These are phyloP conservation scores for Ilex asprella DNA, from an alignment of 257 asterid genomes.

Conservation along the genomic window DNA sequence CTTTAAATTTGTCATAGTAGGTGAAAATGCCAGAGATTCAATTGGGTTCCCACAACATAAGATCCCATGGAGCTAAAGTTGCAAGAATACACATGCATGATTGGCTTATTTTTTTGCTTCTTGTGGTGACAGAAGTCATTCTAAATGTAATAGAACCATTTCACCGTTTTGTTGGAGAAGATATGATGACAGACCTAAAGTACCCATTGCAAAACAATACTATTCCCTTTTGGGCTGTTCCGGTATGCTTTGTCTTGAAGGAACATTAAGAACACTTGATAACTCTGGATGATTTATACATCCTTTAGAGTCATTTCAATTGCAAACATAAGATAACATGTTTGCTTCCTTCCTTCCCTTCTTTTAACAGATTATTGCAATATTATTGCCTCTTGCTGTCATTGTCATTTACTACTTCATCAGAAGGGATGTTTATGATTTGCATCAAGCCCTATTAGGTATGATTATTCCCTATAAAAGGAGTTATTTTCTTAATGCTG, in stretches of 20 bases:
- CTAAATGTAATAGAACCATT: slow-evolving; percentile 85
- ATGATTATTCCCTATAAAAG: slow-evolving; percentile 20
- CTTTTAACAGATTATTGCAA: slow-evolving; percentile 58
- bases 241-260: slow-evolving; percentile 40
- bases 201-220: slow-evolving; percentile 83
- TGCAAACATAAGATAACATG: slow-evolving; percentile 14
- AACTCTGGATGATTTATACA: not conserved
- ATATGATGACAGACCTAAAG: slow-evolving; percentile 84
- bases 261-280: not conserved
- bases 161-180: slow-evolving; percentile 88
- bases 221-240: slow-evolving; percentile 86
- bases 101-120: slow-evolving; percentile 83
- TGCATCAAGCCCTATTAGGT: slow-evolving; percentile 88
- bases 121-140: slow-evolving; percentile 61
- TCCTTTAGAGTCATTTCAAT: not conserved
- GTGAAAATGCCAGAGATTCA: slow-evolving; percentile 80
- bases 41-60: slow-evolving; percentile 83
- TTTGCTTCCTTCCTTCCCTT: slow-evolving; percentile 2
- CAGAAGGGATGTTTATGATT: slow-evolving; percentile 67
- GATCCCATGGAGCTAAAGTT: slow-evolving; percentile 77
- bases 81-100: slow-evolving; percentile 87
- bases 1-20: slow-evolving; percentile 22
- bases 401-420: slow-evolving; percentile 61
- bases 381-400: slow-evolving; percentile 53
- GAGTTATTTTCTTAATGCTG: slow-evolving; percentile 1